Percentiles rank a stretch among this genome's conserved stretches.
Conservation (phyloP, 2,329 filamentous ascomycete genomes). For the Bretziella fagacearum region DNA sequence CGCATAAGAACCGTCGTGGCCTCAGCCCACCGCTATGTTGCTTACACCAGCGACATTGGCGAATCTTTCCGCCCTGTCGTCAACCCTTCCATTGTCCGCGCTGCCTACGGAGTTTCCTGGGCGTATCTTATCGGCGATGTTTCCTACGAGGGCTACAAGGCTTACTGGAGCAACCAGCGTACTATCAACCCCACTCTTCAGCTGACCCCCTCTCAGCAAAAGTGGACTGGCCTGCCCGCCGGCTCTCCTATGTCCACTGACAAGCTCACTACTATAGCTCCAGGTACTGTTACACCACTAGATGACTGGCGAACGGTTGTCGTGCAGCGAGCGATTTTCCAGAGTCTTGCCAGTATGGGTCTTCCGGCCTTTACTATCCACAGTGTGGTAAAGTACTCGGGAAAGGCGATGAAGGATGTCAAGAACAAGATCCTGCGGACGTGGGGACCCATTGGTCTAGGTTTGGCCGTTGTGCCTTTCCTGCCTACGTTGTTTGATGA, state of each 20-base stretch:
- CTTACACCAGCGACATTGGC: constrained; percentile 91
- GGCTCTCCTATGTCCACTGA: constrained; percentile 18
- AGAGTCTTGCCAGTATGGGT: constrained; percentile 82
- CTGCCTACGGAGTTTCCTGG: constrained; percentile 86
- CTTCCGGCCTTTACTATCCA: constrained; percentile 89
- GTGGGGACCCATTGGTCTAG: constrained; percentile 79
- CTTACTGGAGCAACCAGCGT: constrained; percentile 73
- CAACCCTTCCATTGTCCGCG: constrained; percentile 63
- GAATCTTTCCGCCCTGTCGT: constrained; percentile 90
- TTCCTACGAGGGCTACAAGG: constrained; percentile 83
- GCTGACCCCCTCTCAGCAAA: constrained; percentile 32
- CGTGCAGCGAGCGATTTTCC: constrained; percentile 80
- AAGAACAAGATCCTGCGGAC: constrained; percentile 64
- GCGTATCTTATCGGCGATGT: constrained; percentile 84
- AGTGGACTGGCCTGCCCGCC: constrained; percentile 29
- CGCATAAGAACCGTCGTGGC: constrained; percentile 74
- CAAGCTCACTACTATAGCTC: constrained; percentile 13
- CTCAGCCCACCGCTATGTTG: constrained; percentile 86
- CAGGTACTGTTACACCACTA: constrained; percentile 44
- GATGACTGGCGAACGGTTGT: constrained; percentile 88
- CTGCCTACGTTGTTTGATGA: constrained; percentile 75
- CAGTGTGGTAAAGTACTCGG: constrained; percentile 78
- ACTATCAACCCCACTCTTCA: constrained; percentile 50
- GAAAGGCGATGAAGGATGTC: constrained; percentile 62
- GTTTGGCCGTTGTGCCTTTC: constrained; percentile 62